Base-by-base conservation (phyloP, 2,329 filamentous ascomycete genomes). In the Bipolaris zeicola region DNA sequence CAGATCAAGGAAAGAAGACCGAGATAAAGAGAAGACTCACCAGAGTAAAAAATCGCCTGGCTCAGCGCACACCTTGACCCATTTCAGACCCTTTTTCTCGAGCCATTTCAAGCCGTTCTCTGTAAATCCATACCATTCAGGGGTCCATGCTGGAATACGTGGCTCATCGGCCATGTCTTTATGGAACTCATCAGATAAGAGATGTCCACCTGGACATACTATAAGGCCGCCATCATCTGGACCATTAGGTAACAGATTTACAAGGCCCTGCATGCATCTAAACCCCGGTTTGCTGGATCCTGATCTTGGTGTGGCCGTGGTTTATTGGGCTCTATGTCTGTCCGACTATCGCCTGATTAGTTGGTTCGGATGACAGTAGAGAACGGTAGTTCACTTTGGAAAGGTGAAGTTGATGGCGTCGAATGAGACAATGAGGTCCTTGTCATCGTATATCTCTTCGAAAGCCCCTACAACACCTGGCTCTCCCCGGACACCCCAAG, bases 191-290 rank as follows among this genome's bases (percentile, higher is more conserved):
- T 75, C 68, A 14, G 65, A 70, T 0, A 74, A 52, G 7, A 63
- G 46, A 36, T 77, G 74, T 6, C 57, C 67, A 10, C 73, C 72
- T 33, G 69, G 70, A 53, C 67, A 73, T 8, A 73, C 75, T 41
- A 76, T 73, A 58, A 78, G 63, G 61, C 73, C 66, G n/a, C 75
- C 76, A 53, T 78, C 75, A 10, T 76, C 61, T 2, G 73, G 73
- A 0, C 76, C 75, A 18, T 72, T 74, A 3, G 69, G 73, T 3
- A 71, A 53, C 5, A 80, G 60, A 63, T 84, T 83, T 1, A 83
- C 79, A 0, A 84, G 72, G 3, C 82, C 82, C 57, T 84, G 82
- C 3, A 82, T 72, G 59, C 82, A 84, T 2, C 80, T 75, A 65
- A 84, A 82, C 0, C 81, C 82, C 13, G 73, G 73, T 77, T 76